Evolutionary conservation across 106 monocot genomes (phyloP).

Genomic region (Dendrobium catenatum): DNA sequence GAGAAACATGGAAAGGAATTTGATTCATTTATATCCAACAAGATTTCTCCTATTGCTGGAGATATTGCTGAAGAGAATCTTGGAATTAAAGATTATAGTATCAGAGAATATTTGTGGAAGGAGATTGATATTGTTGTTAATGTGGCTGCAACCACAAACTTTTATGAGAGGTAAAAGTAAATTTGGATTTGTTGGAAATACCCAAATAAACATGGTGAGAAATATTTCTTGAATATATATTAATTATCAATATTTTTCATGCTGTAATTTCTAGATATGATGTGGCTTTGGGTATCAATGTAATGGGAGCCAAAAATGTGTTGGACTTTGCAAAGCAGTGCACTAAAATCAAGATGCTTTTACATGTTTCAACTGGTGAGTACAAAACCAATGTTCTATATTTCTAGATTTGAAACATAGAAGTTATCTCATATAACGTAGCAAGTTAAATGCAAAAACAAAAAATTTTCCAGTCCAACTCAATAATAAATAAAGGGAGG

Average conservation of each 20-base stretch:
- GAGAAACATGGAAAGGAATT: conserved; percentile 52
- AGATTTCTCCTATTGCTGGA: conserved; percentile 43
- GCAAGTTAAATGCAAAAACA: too few relatives aligned
- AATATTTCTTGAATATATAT: background rate
- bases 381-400: background rate
- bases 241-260: background rate
- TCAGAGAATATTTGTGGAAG: conserved; percentile 25
- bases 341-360: conserved; percentile 25
- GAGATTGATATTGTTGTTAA: conserved; percentile 57
- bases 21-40: conserved; percentile 36
- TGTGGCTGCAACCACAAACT: conserved; percentile 72
- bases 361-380: conserved; percentile 49
- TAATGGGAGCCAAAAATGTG: conserved; percentile 40
- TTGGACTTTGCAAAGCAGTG: conserved; percentile 38
- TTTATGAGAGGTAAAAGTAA: conserved; percentile 51
- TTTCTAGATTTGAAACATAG: background rate
- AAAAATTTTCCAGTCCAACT: too few relatives aligned
- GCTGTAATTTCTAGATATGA: conserved; percentile 27
- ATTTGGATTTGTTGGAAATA: background rate
- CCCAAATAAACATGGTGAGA: background rate
- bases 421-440: background rate
- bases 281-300: conserved; percentile 35
- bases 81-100: conserved; percentile 32
- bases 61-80: conserved; percentile 43
- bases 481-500: too few relatives aligned